Percentiles rank a stretch among this genome's conserved stretches.
Conservation (phyloP, 2,329 filamentous ascomycete species). For the Elsinoe perseae region DNA sequence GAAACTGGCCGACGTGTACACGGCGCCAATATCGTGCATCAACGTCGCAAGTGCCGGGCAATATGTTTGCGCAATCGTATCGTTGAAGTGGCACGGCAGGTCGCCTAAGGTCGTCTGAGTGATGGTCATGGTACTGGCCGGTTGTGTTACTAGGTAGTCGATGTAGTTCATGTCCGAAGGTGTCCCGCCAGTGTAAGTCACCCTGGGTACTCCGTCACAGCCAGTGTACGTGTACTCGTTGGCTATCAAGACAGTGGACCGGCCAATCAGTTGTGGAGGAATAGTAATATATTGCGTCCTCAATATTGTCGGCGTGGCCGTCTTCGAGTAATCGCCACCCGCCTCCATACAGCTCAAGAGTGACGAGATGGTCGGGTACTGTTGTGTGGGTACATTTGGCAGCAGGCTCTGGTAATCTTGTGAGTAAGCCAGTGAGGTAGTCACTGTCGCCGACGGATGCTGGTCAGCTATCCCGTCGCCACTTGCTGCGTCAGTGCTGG, state of each 20-base stretch:
- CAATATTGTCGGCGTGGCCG: not conserved
- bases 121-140: not conserved
- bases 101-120: not conserved
- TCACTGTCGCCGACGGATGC: not conserved
- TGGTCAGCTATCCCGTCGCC: no score
- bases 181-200: not conserved
- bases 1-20: not conserved
- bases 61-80: not conserved
- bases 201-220: not conserved
- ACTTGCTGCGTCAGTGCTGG: not conserved
- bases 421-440: not conserved
- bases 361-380: not conserved
- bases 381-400: not conserved
- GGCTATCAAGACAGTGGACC: not conserved
- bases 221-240: constrained; percentile 2
- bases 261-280: not conserved
- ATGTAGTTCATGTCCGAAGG: not conserved
- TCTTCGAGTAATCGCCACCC: not conserved
- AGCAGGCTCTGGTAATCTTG: not conserved
- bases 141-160: not conserved
- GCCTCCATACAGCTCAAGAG: not conserved
- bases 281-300: not conserved
- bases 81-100: not conserved
- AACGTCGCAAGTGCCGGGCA: not conserved
- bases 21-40: not conserved